phyloP scores from a whole-genome alignment of 2,329 filamentous ascomycete species.

The Dothiorella sarmentorum region DNA sequence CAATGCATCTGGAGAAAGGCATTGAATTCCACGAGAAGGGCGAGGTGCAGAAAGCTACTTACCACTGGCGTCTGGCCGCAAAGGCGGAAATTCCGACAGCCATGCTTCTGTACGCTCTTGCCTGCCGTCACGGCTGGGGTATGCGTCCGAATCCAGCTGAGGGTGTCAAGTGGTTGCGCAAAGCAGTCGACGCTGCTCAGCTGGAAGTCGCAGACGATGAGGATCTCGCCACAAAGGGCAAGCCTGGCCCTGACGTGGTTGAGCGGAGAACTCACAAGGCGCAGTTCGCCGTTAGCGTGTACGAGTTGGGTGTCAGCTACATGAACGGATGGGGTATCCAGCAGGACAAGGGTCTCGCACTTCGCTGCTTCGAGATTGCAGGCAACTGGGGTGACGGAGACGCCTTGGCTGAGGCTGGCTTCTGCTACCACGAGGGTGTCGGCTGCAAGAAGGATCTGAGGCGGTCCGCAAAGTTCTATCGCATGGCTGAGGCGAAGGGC shows the following conservation, averaged over 20 bases:
- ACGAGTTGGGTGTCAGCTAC: conserved; percentile 92
- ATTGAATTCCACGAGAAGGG: conserved; percentile 88
- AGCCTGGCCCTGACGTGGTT: conserved; percentile 56
- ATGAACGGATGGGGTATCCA: conserved; percentile 98
- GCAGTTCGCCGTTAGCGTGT: conserved; percentile 92
- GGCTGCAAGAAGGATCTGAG: conserved; percentile 96
- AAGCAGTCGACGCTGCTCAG: conserved; percentile 80
- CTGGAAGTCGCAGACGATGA: conserved; percentile 82
- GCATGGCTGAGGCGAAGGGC: conserved; percentile 84
- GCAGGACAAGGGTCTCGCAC: conserved; percentile 80
- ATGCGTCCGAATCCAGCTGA: conserved; percentile 90
- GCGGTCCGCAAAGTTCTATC: conserved; percentile 88
- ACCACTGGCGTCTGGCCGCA: conserved; percentile 87
- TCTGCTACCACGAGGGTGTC: conserved; percentile 90
- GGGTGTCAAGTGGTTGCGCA: conserved; percentile 86
- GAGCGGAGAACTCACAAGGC: conserved; percentile 82
- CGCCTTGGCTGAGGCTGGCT: conserved; percentile 88
- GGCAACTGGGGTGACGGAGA: conserved; percentile 94
- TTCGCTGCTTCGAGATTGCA: conserved; percentile 95
- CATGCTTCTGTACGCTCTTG: conserved; percentile 93
- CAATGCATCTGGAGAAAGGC: conserved; percentile 86
- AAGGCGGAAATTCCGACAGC: conserved; percentile 82
- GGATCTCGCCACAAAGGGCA: conserved; percentile 58
- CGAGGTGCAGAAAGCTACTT: conserved; percentile 87
- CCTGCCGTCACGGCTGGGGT: conserved; percentile 95